Evolutionary conservation across 306 rosid species (phyloP).

Genomic region (Ormosia semicastrata): DNA sequence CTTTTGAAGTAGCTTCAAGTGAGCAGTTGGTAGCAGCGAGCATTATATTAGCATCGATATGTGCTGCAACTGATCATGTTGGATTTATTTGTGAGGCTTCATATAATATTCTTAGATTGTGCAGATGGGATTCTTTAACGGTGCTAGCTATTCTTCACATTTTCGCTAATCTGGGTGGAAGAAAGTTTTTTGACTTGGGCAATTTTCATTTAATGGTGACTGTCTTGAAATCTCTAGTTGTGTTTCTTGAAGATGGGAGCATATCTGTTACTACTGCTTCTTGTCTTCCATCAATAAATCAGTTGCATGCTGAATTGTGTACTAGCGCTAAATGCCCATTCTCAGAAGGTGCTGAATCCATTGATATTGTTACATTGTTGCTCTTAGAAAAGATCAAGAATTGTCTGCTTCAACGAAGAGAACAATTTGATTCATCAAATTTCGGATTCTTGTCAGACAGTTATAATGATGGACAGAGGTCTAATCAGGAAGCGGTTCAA

Average conservation of each 20-base stretch:
- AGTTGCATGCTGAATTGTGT: slow-evolving; percentile 38
- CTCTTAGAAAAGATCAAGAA: slow-evolving; percentile 48
- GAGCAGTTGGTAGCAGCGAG: slow-evolving; percentile 73
- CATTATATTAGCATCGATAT: slow-evolving; percentile 64
- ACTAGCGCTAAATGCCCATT: slow-evolving; percentile 60
- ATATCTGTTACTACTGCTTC: slow-evolving; percentile 33
- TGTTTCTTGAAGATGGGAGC: slow-evolving; percentile 47
- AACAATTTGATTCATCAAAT: slow-evolving; percentile 19
- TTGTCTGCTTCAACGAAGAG: slow-evolving; percentile 19
- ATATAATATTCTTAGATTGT: slow-evolving; percentile 51
- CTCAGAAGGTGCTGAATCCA: slow-evolving; percentile 47
- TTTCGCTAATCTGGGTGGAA: slow-evolving; percentile 68
- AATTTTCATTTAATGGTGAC: slow-evolving; percentile 37
- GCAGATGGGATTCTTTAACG: slow-evolving; percentile 38
- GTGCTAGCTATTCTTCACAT: slow-evolving; percentile 62
- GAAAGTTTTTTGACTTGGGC: slow-evolving; percentile 39
- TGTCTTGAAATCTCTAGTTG: slow-evolving; percentile 64
- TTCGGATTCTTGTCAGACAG: slow-evolving; percentile 20
- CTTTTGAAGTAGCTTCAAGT: slow-evolving; percentile 42
- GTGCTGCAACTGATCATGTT: slow-evolving; percentile 48
- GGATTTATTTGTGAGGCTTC: slow-evolving; percentile 63
- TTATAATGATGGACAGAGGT: slow-evolving; percentile 16
- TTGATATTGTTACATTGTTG: slow-evolving; percentile 42
- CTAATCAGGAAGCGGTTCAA: slow-evolving; percentile 29
- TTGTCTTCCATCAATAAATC: slow-evolving; percentile 36